These are phyloP conservation scores for Cryptosporidium felis DNA, from an alignment of 169 alveolate species.

Conservation along the genomic window DNA sequence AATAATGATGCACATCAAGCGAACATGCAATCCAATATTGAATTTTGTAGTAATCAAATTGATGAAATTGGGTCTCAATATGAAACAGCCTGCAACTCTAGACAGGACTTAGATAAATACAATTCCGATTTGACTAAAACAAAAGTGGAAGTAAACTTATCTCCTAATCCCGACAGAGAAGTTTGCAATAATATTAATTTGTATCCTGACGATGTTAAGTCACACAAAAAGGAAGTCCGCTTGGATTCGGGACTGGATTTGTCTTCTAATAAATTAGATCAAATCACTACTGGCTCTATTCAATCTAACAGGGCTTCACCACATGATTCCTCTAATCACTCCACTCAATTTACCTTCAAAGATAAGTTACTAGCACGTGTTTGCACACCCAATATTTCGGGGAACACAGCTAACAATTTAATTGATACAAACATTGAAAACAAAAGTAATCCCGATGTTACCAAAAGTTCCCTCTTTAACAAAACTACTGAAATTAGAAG, in stretches of 20 bases:
- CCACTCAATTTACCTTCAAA: slow-evolving; percentile 52
- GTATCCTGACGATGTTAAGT: no score
- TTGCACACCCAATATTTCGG: neutral
- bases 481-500: neutral
- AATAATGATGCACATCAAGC: no score
- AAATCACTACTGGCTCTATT: neutral
- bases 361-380: slow-evolving; percentile 65
- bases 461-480: neutral
- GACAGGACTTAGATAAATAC: no score
- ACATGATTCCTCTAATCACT: slow-evolving; percentile 4
- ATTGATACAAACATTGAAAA: neutral
- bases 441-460: neutral
- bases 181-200: no score
- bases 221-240: neutral
- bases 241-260: neutral
- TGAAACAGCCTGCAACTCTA: no score
- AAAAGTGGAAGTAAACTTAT: no score
- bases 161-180: no score
- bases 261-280: neutral
- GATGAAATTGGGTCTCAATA: no score
- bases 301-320: neutral
- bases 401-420: neutral
- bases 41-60: no score
- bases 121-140: no score
- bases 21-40: no score